Conservation (phyloP, 495 filamentous ascomycete genomes). For the Lasiosphaeris hirsuta region DNA sequence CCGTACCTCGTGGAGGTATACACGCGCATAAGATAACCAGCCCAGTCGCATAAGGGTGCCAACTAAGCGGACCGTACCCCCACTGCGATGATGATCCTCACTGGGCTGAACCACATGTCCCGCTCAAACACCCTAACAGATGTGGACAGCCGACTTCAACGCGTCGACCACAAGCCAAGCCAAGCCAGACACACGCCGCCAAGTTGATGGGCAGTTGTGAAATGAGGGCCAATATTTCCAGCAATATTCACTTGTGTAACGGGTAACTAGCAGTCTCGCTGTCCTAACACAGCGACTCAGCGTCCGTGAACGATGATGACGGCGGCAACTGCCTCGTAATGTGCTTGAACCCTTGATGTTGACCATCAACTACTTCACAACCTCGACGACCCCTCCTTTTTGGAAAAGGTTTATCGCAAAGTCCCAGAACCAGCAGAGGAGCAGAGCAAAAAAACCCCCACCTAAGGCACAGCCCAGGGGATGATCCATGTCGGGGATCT, state of each 20-base stretch:
- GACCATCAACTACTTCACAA: background rate
- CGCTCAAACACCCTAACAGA: background rate
- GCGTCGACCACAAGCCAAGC: background rate
- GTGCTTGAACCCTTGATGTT: background rate
- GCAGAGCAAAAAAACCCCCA: background rate
- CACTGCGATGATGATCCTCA: conserved; percentile 2
- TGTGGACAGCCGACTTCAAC: too few species aligned
- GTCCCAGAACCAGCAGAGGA: background rate
- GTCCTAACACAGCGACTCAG: too few species aligned
- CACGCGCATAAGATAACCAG: too few species aligned
- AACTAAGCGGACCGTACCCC: background rate
- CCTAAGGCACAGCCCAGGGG: background rate
- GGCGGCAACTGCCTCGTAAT: background rate
- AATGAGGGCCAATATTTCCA: too few species aligned
- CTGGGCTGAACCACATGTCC: conserved; percentile 4
- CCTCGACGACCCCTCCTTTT: background rate
- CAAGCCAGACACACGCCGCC: background rate
- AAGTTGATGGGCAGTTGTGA: too few species aligned
- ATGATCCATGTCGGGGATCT: too few species aligned
- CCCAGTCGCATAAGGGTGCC: background rate
- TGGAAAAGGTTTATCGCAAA: background rate
- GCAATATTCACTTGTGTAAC: too few species aligned
- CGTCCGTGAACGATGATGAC: background rate
- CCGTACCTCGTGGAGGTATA: background rate
- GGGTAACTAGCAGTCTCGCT: too few species aligned